Percentiles rank a stretch among this genome's conserved stretches.
phyloP scores from a whole-genome alignment of 2,329 filamentous ascomycete species.

The Ramularia collo-cygni region DNA sequence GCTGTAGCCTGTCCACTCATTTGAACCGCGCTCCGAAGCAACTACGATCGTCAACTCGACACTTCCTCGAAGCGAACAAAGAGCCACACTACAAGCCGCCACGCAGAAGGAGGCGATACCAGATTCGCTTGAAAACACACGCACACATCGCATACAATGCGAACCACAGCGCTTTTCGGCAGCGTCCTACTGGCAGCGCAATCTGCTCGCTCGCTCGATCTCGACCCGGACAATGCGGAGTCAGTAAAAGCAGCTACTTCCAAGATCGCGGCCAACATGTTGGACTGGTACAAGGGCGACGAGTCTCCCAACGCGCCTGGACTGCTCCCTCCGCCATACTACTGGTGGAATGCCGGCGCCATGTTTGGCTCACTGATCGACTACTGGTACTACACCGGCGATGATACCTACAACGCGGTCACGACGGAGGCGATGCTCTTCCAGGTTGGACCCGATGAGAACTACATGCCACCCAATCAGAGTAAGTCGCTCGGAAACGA shows the following conservation, averaged over 20 bases:
- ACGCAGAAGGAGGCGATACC: too few species aligned
- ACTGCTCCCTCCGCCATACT: constrained; percentile 57
- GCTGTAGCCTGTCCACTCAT: too few species aligned
- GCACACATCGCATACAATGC: constrained; percentile 7
- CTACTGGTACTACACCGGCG: constrained; percentile 64
- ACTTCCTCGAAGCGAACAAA: too few species aligned
- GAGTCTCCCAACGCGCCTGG: constrained; percentile 42
- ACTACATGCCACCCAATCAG: constrained; percentile 51
- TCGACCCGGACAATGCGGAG: constrained; percentile 19
- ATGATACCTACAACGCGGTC: constrained; percentile 55
- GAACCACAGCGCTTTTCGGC: constrained; percentile 12
- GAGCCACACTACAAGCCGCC: too few species aligned
- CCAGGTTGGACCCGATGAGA: constrained; percentile 50
- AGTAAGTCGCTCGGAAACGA: constrained; percentile 45
- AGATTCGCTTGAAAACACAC: too few species aligned
- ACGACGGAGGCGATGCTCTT: constrained; percentile 53
- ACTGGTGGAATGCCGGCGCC: constrained; percentile 64
- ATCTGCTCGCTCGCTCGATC: constrained; percentile 10
- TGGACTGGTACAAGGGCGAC: constrained; percentile 47
- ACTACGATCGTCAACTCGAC: too few species aligned
- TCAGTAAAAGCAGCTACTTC: constrained; percentile 39
- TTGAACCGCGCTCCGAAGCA: too few species aligned
- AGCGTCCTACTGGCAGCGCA: constrained; percentile 3
- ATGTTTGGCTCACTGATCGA: constrained; percentile 63
- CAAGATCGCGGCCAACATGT: constrained; percentile 36